Evolutionary conservation across 768 basidiomycete genomes (phyloP).

Genomic region (Hemileccinum impolitum): DNA sequence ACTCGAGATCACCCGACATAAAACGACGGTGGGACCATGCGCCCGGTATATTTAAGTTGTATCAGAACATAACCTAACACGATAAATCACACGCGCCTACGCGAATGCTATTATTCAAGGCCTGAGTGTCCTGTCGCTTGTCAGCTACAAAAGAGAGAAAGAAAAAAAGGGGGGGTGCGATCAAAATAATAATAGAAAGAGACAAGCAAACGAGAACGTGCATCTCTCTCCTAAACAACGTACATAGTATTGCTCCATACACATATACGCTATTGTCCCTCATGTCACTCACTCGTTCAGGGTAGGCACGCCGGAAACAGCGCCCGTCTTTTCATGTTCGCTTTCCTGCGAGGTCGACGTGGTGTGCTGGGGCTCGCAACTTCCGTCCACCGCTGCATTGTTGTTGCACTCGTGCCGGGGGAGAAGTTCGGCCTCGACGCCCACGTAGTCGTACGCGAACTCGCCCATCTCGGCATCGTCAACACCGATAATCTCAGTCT

Average conservation of each 20-base stretch:
- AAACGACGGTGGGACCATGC: too few species aligned
- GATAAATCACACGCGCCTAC: too few species aligned
- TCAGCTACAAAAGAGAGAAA: too few species aligned
- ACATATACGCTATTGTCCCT: background rate
- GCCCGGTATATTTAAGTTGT: too few species aligned
- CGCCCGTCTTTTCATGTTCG: constrained; percentile 23
- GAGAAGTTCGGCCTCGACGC: constrained; percentile 53
- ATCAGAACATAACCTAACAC: too few species aligned
- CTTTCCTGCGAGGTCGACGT: constrained; percentile 26
- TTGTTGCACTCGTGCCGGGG: constrained; percentile 31
- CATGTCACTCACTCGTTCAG: background rate
- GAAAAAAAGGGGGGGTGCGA: too few species aligned
- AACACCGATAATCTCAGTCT: constrained; percentile 76
- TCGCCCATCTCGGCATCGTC: constrained; percentile 92
- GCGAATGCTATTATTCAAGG: too few species aligned
- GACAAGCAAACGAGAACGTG: too few species aligned
- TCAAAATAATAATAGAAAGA: background rate
- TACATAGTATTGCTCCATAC: too few species aligned
- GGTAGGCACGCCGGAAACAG: constrained; percentile 1
- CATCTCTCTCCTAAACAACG: too few species aligned
- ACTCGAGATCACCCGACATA: too few species aligned
- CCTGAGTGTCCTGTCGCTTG: too few species aligned
- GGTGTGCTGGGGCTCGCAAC: constrained; percentile 35
- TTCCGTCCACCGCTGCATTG: constrained; percentile 24
- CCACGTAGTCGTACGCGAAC: constrained; percentile 85